Conservation (phyloP, 1,284 basidiomycete species). For the Pascua guehoae region DNA sequence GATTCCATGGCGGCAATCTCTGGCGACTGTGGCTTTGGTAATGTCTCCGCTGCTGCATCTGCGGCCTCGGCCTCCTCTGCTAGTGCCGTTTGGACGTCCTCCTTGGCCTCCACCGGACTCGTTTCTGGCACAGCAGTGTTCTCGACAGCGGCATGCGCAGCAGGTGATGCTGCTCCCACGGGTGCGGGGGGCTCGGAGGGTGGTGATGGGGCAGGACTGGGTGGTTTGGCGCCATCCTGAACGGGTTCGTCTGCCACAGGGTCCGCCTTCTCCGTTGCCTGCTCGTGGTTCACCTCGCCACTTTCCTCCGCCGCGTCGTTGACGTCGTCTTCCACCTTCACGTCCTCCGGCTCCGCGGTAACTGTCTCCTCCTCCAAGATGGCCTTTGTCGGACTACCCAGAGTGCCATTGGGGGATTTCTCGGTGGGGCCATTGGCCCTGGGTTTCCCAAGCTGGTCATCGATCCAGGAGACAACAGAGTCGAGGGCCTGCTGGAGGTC, state of each 20-base stretch:
- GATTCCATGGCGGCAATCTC: background rate
- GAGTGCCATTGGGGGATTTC: background rate
- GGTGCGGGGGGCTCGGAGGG: no score
- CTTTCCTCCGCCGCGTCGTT: background rate
- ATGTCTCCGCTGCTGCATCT: background rate
- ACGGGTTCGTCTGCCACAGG: background rate
- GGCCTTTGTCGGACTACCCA: background rate
- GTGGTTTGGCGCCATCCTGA: background rate
- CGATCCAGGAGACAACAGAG: slow-evolving; percentile 23
- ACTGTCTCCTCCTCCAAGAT: background rate
- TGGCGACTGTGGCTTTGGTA: slow-evolving; percentile 2
- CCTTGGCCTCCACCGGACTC: background rate
- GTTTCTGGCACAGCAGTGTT: background rate
- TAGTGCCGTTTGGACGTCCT: background rate
- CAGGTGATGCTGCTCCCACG: background rate
- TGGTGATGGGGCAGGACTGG: no score
- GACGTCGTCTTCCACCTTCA: background rate
- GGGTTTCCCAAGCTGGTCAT: slow-evolving; percentile 12
- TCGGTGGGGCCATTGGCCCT: background rate
- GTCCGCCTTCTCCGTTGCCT: background rate
- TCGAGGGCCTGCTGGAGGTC: slow-evolving; percentile 17
- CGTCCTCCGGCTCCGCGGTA: background rate
- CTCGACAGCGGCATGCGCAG: background rate
- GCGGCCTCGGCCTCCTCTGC: background rate
- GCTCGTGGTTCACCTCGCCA: background rate